phyloP scores from a whole-genome alignment of 805 yeast genomes.

The Aciculoconidium aculeatum region DNA sequence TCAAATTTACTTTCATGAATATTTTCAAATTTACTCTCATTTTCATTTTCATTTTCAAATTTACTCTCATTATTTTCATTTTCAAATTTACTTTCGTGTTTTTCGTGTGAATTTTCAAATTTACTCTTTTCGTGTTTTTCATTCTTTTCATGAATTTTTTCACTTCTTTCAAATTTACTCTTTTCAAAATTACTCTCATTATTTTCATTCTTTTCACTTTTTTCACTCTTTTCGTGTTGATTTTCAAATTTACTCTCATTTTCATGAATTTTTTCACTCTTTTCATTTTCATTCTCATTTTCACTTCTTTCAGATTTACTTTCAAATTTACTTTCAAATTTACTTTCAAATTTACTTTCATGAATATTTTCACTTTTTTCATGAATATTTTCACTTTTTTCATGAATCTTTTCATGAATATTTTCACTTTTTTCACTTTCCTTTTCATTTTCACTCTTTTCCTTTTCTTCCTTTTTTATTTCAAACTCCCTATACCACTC shows the following conservation, averaged over 20 bases:
- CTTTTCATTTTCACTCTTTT: slow-evolving; percentile 1
- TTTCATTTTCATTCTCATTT: slow-evolving; percentile 1
- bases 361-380: neutral
- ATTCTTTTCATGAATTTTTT: slow-evolving; percentile 1
- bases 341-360: neutral
- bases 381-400: neutral
- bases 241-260: slow-evolving; percentile 1
- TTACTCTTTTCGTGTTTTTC: neutral
- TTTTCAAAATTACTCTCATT: neutral
- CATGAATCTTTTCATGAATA: slow-evolving; percentile 1
- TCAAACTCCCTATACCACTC: slow-evolving; percentile 11
- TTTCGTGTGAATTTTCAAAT: neutral
- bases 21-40: too few species aligned
- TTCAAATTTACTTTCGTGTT: neutral
- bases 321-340: neutral
- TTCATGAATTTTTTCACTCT: slow-evolving; percentile 1
- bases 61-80: too few species aligned
- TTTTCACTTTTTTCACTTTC: slow-evolving; percentile 1
- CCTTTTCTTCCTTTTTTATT: slow-evolving; percentile 2
- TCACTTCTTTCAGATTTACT: neutral
- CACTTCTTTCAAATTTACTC: slow-evolving; percentile 1
- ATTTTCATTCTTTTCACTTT: too few species aligned
- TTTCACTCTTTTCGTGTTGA: neutral
- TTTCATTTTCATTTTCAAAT: too few species aligned
- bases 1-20: too few species aligned